Conservation (phyloP, 2,329 filamentous ascomycete genomes). For the Lachnellula occidentalis region DNA sequence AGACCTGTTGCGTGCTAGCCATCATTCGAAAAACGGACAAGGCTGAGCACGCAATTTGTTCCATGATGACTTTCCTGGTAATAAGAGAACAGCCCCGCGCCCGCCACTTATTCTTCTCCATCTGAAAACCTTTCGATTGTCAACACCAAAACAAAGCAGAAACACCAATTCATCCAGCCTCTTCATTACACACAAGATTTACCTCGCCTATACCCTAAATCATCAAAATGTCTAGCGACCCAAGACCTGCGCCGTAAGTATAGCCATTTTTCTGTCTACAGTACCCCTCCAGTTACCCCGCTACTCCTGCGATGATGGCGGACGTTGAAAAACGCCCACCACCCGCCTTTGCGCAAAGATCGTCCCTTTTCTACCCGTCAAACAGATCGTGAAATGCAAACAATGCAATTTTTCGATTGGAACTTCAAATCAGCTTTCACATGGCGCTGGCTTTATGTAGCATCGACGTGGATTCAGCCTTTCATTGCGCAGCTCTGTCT, state of each 20-base stretch:
- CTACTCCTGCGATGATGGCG: not conserved
- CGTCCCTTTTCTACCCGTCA: not conserved
- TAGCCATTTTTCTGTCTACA: not conserved
- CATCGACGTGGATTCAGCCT: not conserved
- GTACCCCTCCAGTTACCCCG: not conserved
- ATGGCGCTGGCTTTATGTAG: too few relatives aligned
- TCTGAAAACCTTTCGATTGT: not conserved
- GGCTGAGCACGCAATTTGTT: too few relatives aligned
- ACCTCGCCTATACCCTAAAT: not conserved
- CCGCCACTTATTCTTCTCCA: too few relatives aligned
- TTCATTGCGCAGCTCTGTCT: not conserved
- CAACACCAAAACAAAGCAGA: not conserved
- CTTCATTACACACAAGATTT: not conserved
- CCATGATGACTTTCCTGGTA: too few relatives aligned
- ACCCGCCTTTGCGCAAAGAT: not conserved
- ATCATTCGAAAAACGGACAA: too few relatives aligned
- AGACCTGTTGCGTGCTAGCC: too few relatives aligned
- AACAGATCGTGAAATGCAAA: not conserved
- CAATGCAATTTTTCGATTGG: not conserved
- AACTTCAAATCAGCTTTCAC: not conserved
- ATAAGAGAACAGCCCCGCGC: too few relatives aligned
- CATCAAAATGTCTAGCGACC: constrained; percentile 11
- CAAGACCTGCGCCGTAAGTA: constrained; percentile 18
- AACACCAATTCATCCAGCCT: not conserved
- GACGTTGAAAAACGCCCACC: not conserved